A percentile compares a stretch with the other conserved stretches of the same genome.
phyloP scores from a whole-genome alignment of 352 stramenopile species.

The Pythium chondricola region DNA sequence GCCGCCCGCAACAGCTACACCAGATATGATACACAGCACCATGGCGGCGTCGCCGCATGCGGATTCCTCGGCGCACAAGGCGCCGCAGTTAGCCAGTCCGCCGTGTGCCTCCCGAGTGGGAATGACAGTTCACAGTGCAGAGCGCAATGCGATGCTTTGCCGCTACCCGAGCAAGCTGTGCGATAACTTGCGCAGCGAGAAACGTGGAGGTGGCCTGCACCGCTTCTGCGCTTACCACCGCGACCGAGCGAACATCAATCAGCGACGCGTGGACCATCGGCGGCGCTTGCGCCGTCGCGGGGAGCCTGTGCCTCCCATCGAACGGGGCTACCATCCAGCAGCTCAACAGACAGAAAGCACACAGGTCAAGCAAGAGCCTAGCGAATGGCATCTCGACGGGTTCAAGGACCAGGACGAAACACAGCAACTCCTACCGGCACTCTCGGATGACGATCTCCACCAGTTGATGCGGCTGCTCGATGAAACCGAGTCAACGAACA shows the following conservation, averaged over 20 bases:
- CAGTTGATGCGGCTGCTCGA: not conserved
- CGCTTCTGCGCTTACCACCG: constrained; percentile 25
- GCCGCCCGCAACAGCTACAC: no score
- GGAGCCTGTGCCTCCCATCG: constrained; percentile 6
- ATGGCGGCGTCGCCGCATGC: no score
- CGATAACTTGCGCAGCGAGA: constrained; percentile 23
- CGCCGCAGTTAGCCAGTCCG: no score
- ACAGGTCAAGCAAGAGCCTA: not conserved
- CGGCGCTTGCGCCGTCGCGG: constrained; percentile 16
- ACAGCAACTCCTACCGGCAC: not conserved
- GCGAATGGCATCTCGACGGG: no score
- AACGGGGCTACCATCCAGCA: not conserved
- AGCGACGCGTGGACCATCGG: constrained; percentile 22
- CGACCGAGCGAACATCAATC: constrained; percentile 23
- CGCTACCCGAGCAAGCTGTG: constrained; percentile 29
- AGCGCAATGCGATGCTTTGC: constrained; percentile 17
- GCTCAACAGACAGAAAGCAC: no score
- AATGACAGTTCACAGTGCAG: constrained; percentile 7
- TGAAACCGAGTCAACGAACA: not conserved
- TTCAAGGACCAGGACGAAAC: no score
- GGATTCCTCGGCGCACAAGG: no score
- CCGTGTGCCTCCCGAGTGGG: no score
- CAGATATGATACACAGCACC: no score
- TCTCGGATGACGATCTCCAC: constrained; percentile 1
- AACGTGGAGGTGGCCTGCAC: constrained; percentile 22